Percentiles rank a stretch among this genome's conserved stretches.
These are phyloP conservation scores for Haplosporangium gracile DNA, from an alignment of 192 early-diverging fungal genomes.

Conservation along the genomic window DNA sequence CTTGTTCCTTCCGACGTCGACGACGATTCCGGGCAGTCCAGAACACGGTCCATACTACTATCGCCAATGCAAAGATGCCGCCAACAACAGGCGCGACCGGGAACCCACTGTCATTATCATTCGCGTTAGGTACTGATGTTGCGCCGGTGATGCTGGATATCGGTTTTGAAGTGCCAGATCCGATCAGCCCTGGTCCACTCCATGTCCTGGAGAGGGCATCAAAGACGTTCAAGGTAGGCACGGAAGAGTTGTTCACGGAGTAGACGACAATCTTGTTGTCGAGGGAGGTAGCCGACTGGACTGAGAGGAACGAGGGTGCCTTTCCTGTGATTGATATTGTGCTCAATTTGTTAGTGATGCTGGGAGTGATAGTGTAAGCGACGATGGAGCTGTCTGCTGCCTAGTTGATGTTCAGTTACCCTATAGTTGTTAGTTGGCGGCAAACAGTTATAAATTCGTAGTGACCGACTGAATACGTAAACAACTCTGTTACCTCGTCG, in stretches of 20 bases:
- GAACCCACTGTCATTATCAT: not conserved
- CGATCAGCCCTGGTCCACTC: not conserved
- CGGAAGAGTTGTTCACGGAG: not conserved
- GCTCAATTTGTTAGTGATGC: not conserved
- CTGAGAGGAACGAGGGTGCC: not conserved
- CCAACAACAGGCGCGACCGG: not conserved
- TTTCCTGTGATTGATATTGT: not conserved
- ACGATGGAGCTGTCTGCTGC: not conserved
- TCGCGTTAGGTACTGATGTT: not conserved
- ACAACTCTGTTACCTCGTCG: conserved; percentile 21
- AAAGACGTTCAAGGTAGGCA: not conserved
- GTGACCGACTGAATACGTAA: too few species aligned
- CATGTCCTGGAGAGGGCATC: not conserved
- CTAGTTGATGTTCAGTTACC: not conserved
- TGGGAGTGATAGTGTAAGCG: not conserved
- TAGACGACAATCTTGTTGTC: not conserved
- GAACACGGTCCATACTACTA: not conserved
- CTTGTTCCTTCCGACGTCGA: not conserved
- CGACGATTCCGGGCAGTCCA: not conserved
- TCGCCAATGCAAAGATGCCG: not conserved
- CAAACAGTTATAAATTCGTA: too few species aligned
- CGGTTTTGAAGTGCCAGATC: not conserved
- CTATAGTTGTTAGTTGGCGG: not conserved
- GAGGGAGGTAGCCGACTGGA: not conserved
- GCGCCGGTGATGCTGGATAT: not conserved